Evolutionary conservation across 2,329 filamentous ascomycete genomes (phyloP).

Genomic region (Fonsecaea pedrosoi): DNA sequence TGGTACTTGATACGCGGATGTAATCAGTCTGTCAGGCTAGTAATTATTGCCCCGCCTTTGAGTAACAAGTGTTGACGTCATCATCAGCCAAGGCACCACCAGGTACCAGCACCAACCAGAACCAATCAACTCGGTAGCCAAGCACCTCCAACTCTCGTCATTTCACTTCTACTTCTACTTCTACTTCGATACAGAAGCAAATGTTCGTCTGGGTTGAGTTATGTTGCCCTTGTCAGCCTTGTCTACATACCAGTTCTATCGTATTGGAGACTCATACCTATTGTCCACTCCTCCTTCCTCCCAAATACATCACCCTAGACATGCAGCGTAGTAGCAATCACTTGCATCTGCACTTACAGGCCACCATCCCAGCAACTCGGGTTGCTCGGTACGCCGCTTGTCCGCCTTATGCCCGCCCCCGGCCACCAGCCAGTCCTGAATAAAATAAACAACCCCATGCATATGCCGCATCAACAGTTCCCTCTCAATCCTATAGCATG

Average conservation of each 20-base stretch:
- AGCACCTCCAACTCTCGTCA: no score
- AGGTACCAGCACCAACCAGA: no score
- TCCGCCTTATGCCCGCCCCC: neutral
- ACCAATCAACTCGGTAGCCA: no score
- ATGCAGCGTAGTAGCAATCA: neutral
- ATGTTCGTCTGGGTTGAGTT: no score
- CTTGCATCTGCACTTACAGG: neutral
- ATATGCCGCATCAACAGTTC: neutral
- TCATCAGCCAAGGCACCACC: no score
- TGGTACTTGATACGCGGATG: no score
- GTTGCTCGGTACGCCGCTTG: neutral
- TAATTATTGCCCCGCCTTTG: no score
- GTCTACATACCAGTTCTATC: neutral
- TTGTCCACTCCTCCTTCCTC: no score
- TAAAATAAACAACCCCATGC: neutral
- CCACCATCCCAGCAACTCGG: neutral
- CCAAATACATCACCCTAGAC: neutral
- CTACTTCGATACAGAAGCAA: no score
- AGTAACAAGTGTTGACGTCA: no score
- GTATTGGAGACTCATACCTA: neutral
- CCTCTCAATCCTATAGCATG: neutral
- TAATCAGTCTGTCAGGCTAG: no score
- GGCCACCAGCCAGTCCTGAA: neutral
- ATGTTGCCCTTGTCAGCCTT: neutral
- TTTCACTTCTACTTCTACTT: no score